Evolutionary conservation across 2,329 filamentous ascomycete genomes (phyloP).

Genomic region (Epichloe brachyelytri): DNA sequence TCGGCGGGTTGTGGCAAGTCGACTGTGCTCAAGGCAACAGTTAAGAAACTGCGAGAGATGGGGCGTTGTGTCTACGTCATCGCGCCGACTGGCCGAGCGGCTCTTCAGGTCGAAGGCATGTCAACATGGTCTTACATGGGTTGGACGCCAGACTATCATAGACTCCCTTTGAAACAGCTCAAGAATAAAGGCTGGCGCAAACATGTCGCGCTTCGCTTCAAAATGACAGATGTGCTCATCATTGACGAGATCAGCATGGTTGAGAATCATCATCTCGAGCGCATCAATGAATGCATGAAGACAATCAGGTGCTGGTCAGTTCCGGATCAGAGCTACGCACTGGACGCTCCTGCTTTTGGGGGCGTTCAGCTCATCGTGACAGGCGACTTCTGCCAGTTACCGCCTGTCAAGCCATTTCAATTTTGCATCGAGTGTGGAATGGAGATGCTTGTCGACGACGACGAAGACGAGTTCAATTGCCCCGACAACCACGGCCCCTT

Average conservation of each 20-base stretch:
- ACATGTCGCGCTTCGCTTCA: constrained; percentile 22
- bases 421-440: constrained; percentile 11
- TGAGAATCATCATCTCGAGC: constrained; percentile 28
- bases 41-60: constrained; percentile 4
- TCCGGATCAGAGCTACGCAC: background rate
- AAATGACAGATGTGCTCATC: constrained; percentile 39
- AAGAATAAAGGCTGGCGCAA: background rate
- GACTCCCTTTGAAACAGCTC: background rate
- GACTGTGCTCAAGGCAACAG: constrained; percentile 13
- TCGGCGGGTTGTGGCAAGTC: constrained; percentile 36
- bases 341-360: constrained; percentile 11
- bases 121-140: constrained; percentile 47
- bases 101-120: constrained; percentile 40
- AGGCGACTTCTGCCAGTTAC: constrained; percentile 45
- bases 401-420: constrained; percentile 43
- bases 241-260: constrained; percentile 58
- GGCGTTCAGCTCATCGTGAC: constrained; percentile 15
- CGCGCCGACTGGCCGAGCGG: constrained; percentile 47
- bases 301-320: background rate
- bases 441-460: constrained; percentile 8
- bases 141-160: constrained; percentile 30
- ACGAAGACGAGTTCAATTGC: background rate
- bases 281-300: constrained; percentile 21
- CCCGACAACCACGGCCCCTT: background rate
- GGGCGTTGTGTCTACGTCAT: constrained; percentile 32